Evolutionary conservation across 2,329 filamentous ascomycete species (phyloP).

Genomic region (Colletotrichum orchidophilum): DNA sequence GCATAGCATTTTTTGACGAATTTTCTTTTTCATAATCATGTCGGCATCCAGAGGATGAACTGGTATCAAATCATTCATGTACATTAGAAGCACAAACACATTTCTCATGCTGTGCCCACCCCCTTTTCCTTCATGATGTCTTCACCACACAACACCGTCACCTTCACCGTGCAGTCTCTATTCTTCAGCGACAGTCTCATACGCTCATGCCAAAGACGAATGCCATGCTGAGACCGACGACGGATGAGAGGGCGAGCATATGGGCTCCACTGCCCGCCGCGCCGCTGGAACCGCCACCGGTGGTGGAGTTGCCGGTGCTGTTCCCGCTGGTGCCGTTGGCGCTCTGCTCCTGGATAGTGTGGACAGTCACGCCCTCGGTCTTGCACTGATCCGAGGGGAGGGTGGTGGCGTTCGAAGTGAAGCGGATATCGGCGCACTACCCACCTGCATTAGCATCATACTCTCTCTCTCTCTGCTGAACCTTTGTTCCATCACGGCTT

Average conservation of each 20-base stretch:
- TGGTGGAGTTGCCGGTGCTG: conserved; percentile 28
- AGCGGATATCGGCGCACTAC: conserved; percentile 78
- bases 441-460: conserved; percentile 26
- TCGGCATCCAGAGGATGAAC: conserved; percentile 1
- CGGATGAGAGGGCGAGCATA: conserved; percentile 44
- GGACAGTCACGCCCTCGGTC: conserved; percentile 63
- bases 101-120: conserved; percentile 15
- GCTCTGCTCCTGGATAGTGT: conserved; percentile 42
- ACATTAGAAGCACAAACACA: conserved; percentile 31
- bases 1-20: not conserved
- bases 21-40: not conserved
- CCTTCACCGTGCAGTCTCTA: not conserved
- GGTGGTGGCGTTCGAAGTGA: conserved; percentile 61
- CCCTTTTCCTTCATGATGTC: too few relatives aligned
- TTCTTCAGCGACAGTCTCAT: conserved; percentile 41
- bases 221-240: conserved; percentile 48
- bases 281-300: conserved; percentile 23
- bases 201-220: conserved; percentile 50
- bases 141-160: too few relatives aligned
- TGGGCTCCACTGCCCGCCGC: conserved; percentile 33
- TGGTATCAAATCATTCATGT: conserved; percentile 34
- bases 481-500: too few relatives aligned
- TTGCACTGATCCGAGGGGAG: conserved; percentile 61
- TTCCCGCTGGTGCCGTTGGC: conserved; percentile 27
- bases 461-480: too few relatives aligned